Evolutionary conservation across 2,329 filamentous ascomycete genomes (phyloP).

Genomic region (Fusarium sublunatum): DNA sequence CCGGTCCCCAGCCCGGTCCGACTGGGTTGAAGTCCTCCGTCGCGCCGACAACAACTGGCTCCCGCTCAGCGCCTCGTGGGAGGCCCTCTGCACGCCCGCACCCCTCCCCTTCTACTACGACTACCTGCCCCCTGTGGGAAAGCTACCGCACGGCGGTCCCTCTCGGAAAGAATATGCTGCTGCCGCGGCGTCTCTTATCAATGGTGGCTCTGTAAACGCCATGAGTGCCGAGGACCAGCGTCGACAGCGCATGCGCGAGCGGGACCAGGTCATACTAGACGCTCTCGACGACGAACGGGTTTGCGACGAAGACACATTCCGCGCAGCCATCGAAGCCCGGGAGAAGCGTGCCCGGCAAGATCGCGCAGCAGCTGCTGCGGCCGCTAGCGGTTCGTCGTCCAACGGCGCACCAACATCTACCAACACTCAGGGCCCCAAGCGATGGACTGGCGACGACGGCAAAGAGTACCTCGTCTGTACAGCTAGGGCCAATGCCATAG

Average conservation of each 20-base stretch:
- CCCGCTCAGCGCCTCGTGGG: conserved; percentile 73
- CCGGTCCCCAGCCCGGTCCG: conserved; percentile 76
- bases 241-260: conserved; percentile 69
- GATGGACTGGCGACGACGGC: conserved; percentile 73
- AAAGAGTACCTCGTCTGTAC: conserved; percentile 77
- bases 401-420: not conserved
- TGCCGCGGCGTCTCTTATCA: conserved; percentile 40
- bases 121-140: conserved; percentile 4
- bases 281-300: conserved; percentile 75
- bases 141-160: not conserved
- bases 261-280: conserved; percentile 74
- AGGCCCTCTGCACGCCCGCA: conserved; percentile 73
- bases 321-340: conserved; percentile 69
- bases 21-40: conserved; percentile 82
- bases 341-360: conserved; percentile 67
- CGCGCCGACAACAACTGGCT: conserved; percentile 76
- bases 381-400: conserved; percentile 3
- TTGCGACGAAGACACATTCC: conserved; percentile 73
- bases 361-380: conserved; percentile 4
- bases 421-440: conserved; percentile 52
- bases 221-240: conserved; percentile 60
- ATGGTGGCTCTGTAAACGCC: conserved; percentile 41
- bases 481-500: conserved; percentile 75
- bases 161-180: conserved; percentile 26
- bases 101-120: conserved; percentile 57